Base-by-base conservation (phyloP, 306 rosid species). In the Myrica gale region DNA sequence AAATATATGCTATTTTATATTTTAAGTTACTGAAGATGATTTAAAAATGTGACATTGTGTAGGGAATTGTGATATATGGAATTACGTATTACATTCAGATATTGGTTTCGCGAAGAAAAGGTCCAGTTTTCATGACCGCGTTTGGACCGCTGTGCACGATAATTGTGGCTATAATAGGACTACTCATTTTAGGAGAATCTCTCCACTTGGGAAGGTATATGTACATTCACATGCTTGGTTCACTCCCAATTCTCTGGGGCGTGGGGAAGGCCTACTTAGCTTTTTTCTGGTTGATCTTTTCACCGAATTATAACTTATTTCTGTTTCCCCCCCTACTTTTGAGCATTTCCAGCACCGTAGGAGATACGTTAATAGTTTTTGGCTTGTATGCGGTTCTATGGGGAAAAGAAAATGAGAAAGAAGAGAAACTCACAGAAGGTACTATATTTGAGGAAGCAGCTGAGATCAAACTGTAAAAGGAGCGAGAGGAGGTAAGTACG, bases 61-160 rank as follows among this genome's bases (percentile, higher is more conserved):
- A 82, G 79, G 85, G 85, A 23, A 55, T 69, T 23, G 72, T 74
- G 76, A 51, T 74, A 10, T 73, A 8, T 37, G 85, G 69, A 16
- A 45, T 73, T 5, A 60, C 65, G 2, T 1, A 6, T 1, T 78
- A 78, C 45, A n/a, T 61, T 41, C 80, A 68, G 55, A 78, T 46
- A 13, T 7, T 82, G n/a, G 79, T 53, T 5, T 42, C 61, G 3
- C n/a, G 41, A 51, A 61, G 19, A 41, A 74, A 54, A 74, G 82
- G 85, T 12, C 79, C 82, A 51, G 82, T 82, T 52, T 82, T 82
- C 54, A 23, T 69, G 47, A 74, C 77, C 17, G 80, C 82, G 12
- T 82, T 78, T 60, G 62, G 76, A 50, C 85, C 82, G 5, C 7
- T 78, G 7, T 0, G 61, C 16, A 73, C 82, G 0, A 4, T 82